Base-by-base conservation (phyloP, 2,329 filamentous ascomycete species). In the Fusarium newnesense region DNA sequence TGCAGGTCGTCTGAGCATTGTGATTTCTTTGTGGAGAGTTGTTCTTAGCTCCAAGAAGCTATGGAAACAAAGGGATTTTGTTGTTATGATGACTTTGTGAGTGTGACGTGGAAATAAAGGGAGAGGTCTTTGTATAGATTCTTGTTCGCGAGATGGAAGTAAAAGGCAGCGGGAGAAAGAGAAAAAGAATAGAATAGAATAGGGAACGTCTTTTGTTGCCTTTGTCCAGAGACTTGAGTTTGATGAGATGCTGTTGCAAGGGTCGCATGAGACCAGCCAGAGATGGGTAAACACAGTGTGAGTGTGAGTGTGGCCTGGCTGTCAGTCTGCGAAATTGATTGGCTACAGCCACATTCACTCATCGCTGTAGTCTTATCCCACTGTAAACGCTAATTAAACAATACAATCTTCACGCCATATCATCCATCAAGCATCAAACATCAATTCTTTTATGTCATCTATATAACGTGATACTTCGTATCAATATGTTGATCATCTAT, bases 1-100 rank as follows among this genome's bases (percentile, higher is more conserved):
- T 16, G 92, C 87, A 21, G 89, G 87, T 50, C 92, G 89, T 75
- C 91, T 90, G 75, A 93, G 89, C 90, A 93, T 91, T 12, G 67
- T 66, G 15, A 15, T 16, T 40, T 24, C 16, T 60, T 53, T 26
- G 18, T 61, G 37, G 54, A 24, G 28, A 58, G 50, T 9, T 24
- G 26, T 26, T 34, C 53, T 47, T 19, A 30, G 44, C 30, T 57
- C 39, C 13, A 32, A 53, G 34, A 57, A 46, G 39, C 12, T 47
- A 46, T 19, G 13, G n/a, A 44, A 37, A 70, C 67, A 70, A 70
- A 67, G 61, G 34, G 56, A 34, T 52, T 57, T 66, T 42, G 62
- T 32, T 49, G 36, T 47, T 43, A n/a, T 56, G 50, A 15, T 65
- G 46, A n/a, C 26, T 57, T 39, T 24, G 11, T 21, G 24, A 39